These are phyloP conservation scores for Dothideomycetes sp. DNA, from an alignment of 2,329 filamentous ascomycete genomes.

Conservation along the genomic window DNA sequence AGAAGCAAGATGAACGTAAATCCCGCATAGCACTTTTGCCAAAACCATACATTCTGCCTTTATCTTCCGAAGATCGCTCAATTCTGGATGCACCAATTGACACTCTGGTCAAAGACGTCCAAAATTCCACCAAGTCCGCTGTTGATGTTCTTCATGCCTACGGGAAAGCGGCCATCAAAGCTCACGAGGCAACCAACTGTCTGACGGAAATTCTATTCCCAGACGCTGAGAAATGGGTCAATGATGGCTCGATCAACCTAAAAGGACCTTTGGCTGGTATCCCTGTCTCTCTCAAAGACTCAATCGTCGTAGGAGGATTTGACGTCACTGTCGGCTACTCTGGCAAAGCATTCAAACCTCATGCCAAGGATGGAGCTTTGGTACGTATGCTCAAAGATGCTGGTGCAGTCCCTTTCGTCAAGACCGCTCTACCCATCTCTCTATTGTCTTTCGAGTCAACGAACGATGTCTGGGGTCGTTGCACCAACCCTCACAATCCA, in stretches of 20 bases:
- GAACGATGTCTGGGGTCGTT: conserved; percentile 72
- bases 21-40: conserved; percentile 60
- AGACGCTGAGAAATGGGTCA: conserved; percentile 64
- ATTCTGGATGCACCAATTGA: conserved; percentile 68
- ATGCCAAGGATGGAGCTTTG: conserved; percentile 58
- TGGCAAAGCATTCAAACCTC: conserved; percentile 58
- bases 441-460: conserved; percentile 78
- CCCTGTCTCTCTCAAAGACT: conserved; percentile 73
- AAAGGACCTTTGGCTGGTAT: conserved; percentile 79
- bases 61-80: conserved; percentile 55
- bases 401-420: conserved; percentile 81
- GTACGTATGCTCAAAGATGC: conserved; percentile 75
- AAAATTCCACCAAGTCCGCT: conserved; percentile 56
- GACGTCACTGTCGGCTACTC: conserved; percentile 78
- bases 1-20: conserved; percentile 69
- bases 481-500: conserved; percentile 72
- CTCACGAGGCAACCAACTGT: conserved; percentile 81
- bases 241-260: conserved; percentile 54
- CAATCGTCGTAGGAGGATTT: conserved; percentile 69
- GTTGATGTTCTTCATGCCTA: conserved; percentile 74
- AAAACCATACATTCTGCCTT: conserved; percentile 53
- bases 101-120: conserved; percentile 68
- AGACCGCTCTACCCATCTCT: conserved; percentile 83
- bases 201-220: conserved; percentile 77
- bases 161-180: conserved; percentile 73